Percentiles rank a stretch among this genome's conserved stretches.
These are phyloP conservation scores for Penicillium coffeae DNA, from an alignment of 495 filamentous ascomycete species.

Conservation along the genomic window DNA sequence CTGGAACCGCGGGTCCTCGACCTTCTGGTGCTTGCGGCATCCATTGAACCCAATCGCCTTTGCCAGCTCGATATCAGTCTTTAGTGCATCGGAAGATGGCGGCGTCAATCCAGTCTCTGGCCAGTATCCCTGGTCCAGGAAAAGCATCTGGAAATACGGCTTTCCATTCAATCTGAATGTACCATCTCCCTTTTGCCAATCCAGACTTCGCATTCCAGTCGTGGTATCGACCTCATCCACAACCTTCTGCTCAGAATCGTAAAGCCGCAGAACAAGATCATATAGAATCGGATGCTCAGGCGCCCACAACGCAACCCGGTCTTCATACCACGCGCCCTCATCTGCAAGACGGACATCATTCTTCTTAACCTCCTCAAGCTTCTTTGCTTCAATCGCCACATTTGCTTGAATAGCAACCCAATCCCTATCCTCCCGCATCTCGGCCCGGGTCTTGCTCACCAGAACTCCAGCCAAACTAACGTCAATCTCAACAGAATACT, in stretches of 20 bases:
- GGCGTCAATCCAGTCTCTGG: conserved; percentile 36
- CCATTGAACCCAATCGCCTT: conserved; percentile 34
- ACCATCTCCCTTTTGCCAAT: conserved; percentile 33
- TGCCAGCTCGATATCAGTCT: conserved; percentile 29
- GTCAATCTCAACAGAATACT: conserved; percentile 23
- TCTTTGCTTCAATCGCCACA: conserved; percentile 13
- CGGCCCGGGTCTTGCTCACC: conserved; percentile 12
- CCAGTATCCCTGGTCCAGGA: conserved; percentile 41
- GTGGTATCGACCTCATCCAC: conserved; percentile 32
- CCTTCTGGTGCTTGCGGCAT: conserved; percentile 41
- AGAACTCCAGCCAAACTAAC: conserved; percentile 15
- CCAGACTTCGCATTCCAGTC: conserved; percentile 33
- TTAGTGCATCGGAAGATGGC: conserved; percentile 30
- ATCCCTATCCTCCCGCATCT: conserved; percentile 15
- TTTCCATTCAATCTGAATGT: conserved; percentile 38
- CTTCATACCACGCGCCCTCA: conserved; percentile 22
- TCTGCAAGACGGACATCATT: conserved; percentile 7
- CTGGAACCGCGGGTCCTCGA: conserved; percentile 34
- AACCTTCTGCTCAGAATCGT: conserved; percentile 8
- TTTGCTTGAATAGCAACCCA: conserved; percentile 21
- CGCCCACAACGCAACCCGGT: conserved; percentile 30
- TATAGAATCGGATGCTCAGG: conserved; percentile 38
- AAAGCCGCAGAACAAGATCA: conserved; percentile 29
- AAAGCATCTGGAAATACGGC: conserved; percentile 35
- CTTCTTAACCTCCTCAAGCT: conserved; percentile 4